Base-by-base conservation (phyloP, 805 yeast genomes). In the Zygoascus ofunaensis region DNA sequence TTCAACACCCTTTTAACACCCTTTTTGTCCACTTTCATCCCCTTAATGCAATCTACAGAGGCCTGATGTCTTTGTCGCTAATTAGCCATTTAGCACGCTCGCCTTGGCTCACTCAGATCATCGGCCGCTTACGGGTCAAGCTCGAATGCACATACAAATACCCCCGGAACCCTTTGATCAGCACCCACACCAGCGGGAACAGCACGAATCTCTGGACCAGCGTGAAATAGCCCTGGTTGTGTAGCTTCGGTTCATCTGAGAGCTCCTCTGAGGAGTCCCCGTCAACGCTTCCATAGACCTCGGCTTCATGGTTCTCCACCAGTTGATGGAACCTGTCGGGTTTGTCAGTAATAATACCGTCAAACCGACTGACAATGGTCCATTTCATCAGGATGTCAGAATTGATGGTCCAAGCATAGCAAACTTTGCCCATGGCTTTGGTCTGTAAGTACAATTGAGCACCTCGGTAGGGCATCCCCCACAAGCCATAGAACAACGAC, bases 341-440 rank as follows among this genome's bases (percentile, higher is more conserved):
- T 18, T 59, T 57, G 48, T 71, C 76, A 5, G 74, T 69, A 48
- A 71, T 57, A 19, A 71, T 62, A 4, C 72, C 72, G 44, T 65
- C 63, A 3, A 69, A 53, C 3, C 60, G 54, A 2, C 63, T 55
- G 0, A 58, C 52, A 12, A 62, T 56, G 3, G 71, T 69, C 55
- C 64, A 57, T 34, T 61, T 52, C 63, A 70, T 67, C 14, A 59
- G 57, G 19, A 55, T 59, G 18, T 57, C 54, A 4, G 59, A 42
- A 45, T 77, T 77, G 15, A 74, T 64, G 1, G 82, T 77, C 82
- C 82, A 77, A 2, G 72, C 53, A 47, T 68, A 74, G 3, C 71
- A 58, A 8, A 63, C 62, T 23, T 70, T 62, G 32, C 62, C 59
- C 18, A 62, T 51, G 12, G 53, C 49, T 21, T 55, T 48, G 15